Base-by-base conservation (phyloP, 1,139 yeast genomes). In the Wickerhamomyces sp. region DNA sequence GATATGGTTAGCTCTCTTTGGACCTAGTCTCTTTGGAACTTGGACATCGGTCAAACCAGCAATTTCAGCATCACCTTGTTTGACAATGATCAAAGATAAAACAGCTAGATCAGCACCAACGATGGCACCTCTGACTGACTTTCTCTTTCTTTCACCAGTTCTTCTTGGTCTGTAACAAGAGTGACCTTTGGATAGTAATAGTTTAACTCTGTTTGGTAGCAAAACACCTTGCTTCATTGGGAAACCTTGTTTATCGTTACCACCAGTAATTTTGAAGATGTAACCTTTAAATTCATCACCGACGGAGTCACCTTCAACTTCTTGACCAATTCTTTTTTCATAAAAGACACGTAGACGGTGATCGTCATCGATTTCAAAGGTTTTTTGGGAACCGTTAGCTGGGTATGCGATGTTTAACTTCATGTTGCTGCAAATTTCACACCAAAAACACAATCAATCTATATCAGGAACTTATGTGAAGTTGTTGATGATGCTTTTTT, bases 171-270 rank as follows among this genome's bases (percentile, higher is more conserved):
- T 92, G 95, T 92, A 92, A 83, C 97, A 90, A 65, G 97, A 87
- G 81, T 78, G 86, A 66, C 95, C 96, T 76, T 87, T 82, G 62
- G 96, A 71, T 70, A 92, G 80, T 70, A 94, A 81, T 65, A 92
- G 83, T 73, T 87, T 89, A 65, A 94, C 97, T 85, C 98, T 95
- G 82, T 95, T 88, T 75, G 98, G 97, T 80, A 88, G 95, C 82
- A 92, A 79, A 58, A 92, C 98, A 83, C 97, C 97, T 78, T 92
- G 98, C 76, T 90, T 92, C 98, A 94, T 92, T 77, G 98, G 97
- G 96, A 92, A 94, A 80, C 98, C 98, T 81, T 92, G 98, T 79
- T 92, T 92, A 80, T 92, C 98, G 86, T 94, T 94, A 84, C 98
- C 98, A 70, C 98, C 98, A 62, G 97, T 77, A 74, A 92, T 90